Evolutionary conservation across 2,329 filamentous ascomycete species (phyloP), one percentile per base, ranked within the genome.

Genomic region (Hypoxylon sp.): DNA sequence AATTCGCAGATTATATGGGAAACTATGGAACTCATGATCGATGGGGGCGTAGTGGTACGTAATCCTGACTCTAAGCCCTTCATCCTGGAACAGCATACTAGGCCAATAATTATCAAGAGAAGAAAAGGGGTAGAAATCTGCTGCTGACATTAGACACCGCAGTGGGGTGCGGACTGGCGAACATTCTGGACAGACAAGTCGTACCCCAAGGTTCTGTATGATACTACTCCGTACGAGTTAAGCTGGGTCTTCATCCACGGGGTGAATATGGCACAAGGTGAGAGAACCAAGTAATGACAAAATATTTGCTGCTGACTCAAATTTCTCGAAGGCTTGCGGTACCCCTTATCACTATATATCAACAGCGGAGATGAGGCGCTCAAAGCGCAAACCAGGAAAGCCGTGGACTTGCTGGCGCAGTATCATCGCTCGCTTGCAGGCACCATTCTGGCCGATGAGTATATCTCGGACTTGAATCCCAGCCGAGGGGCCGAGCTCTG

Each of bases 211-310:
- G 67, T 72, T 11, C 59, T 66, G 29, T 66, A 72, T 31, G 71
- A 74, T 2, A 59, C 54, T 9, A 73, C 71, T 4, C 66, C 68
- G 4, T 74, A 44, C n/a, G 71, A 74, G 46, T 74, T 78, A 53
- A 80, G 78, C 73, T 76, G 74, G 47, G 74, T 77, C 0, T 81
- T 77, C 52, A 74, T 78, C 24, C 81, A 82, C 58, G 81, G 81
- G 0, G 81, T 83, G 2, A 82, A 82, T 60, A 74, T 80, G 50
- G 80, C 79, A 1, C 76, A 82, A 74, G 80, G 80, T 79, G 63
- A 63, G 64, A 17, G 4, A 19, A 29, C 37, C 5, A 9, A 11
- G 8, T 22, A 14, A 14, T 22, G 26, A 0, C 2, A 42, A 17
- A 8, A 9, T n/a, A 42, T 11, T 13, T 19, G 1, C 52, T 37